phyloP scores from a whole-genome alignment of 2,329 filamentous ascomycete species.

The Aspergillus spinulosporus region DNA sequence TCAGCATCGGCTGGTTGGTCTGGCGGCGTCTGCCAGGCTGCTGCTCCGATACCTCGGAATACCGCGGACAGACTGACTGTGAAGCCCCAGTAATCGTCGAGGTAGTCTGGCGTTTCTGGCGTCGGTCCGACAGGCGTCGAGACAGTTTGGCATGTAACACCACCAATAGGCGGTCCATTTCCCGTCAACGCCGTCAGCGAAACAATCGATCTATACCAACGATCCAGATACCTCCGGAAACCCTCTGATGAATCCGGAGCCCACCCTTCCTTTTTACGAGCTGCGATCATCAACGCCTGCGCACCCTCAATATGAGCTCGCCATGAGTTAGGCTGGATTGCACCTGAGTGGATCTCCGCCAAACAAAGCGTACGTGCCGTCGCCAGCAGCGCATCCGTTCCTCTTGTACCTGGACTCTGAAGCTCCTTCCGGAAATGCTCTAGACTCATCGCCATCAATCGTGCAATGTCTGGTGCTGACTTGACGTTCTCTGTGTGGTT shows the following conservation, averaged over 20 bases:
- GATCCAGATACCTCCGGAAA: conserved; percentile 41
- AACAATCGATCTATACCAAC: conserved; percentile 46
- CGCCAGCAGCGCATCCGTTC: conserved; percentile 40
- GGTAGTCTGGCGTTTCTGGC: conserved; percentile 32
- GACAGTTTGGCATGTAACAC: conserved; percentile 20
- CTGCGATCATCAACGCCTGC: conserved; percentile 38
- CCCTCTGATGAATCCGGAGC: conserved; percentile 31
- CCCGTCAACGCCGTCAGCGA: conserved; percentile 44
- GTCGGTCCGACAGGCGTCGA: conserved; percentile 15
- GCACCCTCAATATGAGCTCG: conserved; percentile 47
- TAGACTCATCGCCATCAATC: conserved; percentile 43
- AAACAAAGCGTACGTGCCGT: conserved; percentile 47
- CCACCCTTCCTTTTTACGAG: conserved; percentile 21
- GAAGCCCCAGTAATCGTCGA: conserved; percentile 48
- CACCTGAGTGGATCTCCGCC: conserved; percentile 46
- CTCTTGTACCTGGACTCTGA: conserved; percentile 33
- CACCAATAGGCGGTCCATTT: conserved; percentile 39
- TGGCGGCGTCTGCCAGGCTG: conserved; percentile 34
- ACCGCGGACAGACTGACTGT: conserved; percentile 41
- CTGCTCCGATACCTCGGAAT: conserved; percentile 42
- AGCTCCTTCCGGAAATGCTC: conserved; percentile 45
- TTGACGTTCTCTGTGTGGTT: conserved; percentile 40
- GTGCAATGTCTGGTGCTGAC: conserved; percentile 39
- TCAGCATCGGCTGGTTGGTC: conserved; percentile 11
- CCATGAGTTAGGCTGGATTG: conserved; percentile 44